Evolutionary conservation across 768 basidiomycete species (phyloP), one percentile per base, ranked within the genome.

Genomic region (Lyophyllum decastes): DNA sequence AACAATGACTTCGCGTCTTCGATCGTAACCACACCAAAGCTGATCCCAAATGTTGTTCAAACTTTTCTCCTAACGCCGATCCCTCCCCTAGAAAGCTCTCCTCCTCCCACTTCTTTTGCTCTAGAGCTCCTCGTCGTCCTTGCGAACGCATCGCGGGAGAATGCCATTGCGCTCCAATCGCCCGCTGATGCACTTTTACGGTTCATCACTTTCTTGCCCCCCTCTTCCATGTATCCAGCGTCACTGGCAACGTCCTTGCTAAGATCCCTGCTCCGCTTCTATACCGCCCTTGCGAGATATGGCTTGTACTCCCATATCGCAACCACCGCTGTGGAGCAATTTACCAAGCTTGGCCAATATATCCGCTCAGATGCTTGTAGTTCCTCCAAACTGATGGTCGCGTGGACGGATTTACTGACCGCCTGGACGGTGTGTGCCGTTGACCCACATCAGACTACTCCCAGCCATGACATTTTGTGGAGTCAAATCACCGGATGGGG

Each of bases 361-460:
- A 66, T 83, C 9, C 58, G 75, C 19, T 78, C 80, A 5, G 64
- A 71, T 1, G 63, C 68, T 8, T 78, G 76, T 55, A 65, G 64
- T 8, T 78, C 77, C 11, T 58, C 52, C 53, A 65, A 54, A 22
- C 76, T 84, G 41, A 73, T 72, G 38, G 57, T 70, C 25, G 77
- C 84, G 2, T 94, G 89, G 82, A 72, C 82, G 5, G 72, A 74
- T 10, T 72, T 94, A 9, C 62, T 93, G 2, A 82, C 84, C 57
- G 74, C 79, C 0, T 98, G 94, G 95, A 88, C 78, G 6, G 76
- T 83, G 2, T 95, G 92, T 63, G 93, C 94, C 0, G 82, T 85
- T n/a, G 90, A 98, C 66, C 95, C 96, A 6, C 96, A 98, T 67
- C 78, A 80, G 54, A 95, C 94, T 7, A 89, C 86, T 2, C 94